Percentiles rank a stretch among this genome's conserved stretches.
Evolutionary conservation across 768 basidiomycete genomes (phyloP).

Genomic region (Naganishia friedmannii): DNA sequence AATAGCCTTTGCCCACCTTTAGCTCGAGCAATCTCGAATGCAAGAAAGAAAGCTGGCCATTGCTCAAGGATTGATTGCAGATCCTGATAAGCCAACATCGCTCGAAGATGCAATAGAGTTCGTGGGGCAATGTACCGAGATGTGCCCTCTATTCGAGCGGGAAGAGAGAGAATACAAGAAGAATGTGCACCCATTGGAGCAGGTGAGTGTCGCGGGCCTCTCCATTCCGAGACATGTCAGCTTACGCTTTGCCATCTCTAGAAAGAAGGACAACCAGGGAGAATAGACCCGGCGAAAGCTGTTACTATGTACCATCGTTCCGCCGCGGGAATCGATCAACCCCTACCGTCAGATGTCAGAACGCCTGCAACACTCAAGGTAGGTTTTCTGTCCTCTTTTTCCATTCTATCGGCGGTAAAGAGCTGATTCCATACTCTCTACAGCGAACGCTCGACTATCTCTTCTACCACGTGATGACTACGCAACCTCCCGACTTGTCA

Average conservation of each 20-base stretch:
- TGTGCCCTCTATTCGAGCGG: slow-evolving; percentile 92
- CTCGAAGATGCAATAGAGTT: slow-evolving; percentile 90
- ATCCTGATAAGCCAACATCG: slow-evolving; percentile 71
- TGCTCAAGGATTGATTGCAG: slow-evolving; percentile 79
- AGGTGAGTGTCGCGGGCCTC: slow-evolving; percentile 58
- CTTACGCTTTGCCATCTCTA: neutral
- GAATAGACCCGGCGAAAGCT: slow-evolving; percentile 78
- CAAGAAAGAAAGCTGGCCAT: slow-evolving; percentile 58
- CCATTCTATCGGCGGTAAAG: neutral
- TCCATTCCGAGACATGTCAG: neutral
- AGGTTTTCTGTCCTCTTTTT: slow-evolving; percentile 36
- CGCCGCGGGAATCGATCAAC: slow-evolving; percentile 77
- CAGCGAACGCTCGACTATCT: slow-evolving; percentile 89
- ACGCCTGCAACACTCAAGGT: slow-evolving; percentile 81
- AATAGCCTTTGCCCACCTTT: neutral
- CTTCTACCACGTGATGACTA: slow-evolving; percentile 73
- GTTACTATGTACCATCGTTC: slow-evolving; percentile 95
- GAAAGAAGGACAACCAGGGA: slow-evolving; percentile 37
- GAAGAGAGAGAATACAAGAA: slow-evolving; percentile 86
- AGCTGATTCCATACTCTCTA: slow-evolving; percentile 4
- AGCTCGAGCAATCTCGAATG: slow-evolving; percentile 53
- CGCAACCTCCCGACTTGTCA: slow-evolving; percentile 55
- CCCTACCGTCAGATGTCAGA: slow-evolving; percentile 81
- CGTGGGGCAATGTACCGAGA: slow-evolving; percentile 83
- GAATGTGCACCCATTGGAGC: slow-evolving; percentile 81